Evolutionary conservation across 208 protist species (phyloP).

Genomic region (Eutreptiella sp.): DNA sequence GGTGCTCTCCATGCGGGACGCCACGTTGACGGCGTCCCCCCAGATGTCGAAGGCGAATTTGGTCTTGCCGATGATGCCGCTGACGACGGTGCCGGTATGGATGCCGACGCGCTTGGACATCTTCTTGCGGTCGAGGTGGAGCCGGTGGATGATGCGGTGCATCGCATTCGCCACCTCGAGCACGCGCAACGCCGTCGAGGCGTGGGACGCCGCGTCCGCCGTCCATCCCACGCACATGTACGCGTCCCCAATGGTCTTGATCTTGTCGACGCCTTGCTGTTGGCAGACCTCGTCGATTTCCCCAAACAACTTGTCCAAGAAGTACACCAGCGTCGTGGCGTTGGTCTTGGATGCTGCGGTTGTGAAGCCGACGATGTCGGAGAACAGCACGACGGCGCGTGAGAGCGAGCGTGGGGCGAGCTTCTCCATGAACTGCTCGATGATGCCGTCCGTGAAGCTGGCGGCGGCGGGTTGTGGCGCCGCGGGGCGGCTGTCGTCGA

Average conservation of each 20-base stretch:
- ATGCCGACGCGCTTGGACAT: constrained; percentile 39
- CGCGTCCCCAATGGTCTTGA: constrained; percentile 39
- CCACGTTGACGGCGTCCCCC: constrained; percentile 40
- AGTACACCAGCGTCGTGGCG: constrained; percentile 13
- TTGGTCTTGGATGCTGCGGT: not conserved
- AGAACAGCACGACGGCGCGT: constrained; percentile 15
- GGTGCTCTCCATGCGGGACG: constrained; percentile 34
- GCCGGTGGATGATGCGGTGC: not conserved
- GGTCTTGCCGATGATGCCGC: constrained; percentile 30
- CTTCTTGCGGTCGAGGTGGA: too few relatives aligned
- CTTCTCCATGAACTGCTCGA: too few relatives aligned
- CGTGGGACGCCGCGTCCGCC: not conserved
- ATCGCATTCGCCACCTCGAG: too few relatives aligned
- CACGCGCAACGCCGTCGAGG: too few relatives aligned
- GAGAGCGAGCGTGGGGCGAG: too few relatives aligned
- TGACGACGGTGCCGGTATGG: constrained; percentile 35
- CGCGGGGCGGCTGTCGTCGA: too few relatives aligned
- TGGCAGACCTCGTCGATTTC: constrained; percentile 24
- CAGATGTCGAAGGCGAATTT: constrained; percentile 41
- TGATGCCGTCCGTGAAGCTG: too few relatives aligned
- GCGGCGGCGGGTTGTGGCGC: too few relatives aligned
- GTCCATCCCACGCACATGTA: constrained; percentile 11
- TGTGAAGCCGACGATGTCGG: constrained; percentile 35
- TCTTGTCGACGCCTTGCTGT: constrained; percentile 25
- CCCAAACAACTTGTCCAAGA: constrained; percentile 21